Evolutionary conservation across 2,329 filamentous ascomycete genomes (phyloP).

Genomic region (Pyricularia sp.): DNA sequence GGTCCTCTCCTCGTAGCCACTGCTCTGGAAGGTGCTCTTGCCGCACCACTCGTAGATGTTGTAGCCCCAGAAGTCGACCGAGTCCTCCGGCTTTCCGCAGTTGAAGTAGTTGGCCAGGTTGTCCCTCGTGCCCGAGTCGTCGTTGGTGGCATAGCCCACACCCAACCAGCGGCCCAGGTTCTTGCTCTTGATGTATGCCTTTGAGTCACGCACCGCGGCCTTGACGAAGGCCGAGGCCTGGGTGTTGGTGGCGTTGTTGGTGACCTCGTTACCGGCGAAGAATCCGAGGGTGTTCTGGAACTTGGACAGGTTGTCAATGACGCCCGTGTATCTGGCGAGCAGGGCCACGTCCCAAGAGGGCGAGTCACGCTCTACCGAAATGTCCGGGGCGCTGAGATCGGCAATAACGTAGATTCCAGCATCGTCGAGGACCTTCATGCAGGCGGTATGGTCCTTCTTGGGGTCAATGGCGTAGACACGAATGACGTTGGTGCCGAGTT

Average conservation of each 20-base stretch:
- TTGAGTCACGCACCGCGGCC: conserved; percentile 71
- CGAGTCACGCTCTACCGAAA: conserved; percentile 60
- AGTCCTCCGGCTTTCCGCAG: conserved; percentile 48
- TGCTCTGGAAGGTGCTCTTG: conserved; percentile 43
- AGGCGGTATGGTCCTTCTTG: conserved; percentile 53
- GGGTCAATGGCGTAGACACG: conserved; percentile 72
- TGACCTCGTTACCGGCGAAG: conserved; percentile 77
- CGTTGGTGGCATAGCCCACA: conserved; percentile 73
- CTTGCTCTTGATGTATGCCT: conserved; percentile 66
- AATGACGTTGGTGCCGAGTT: conserved; percentile 64
- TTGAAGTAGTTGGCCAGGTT: conserved; percentile 68
- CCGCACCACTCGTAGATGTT: conserved; percentile 88
- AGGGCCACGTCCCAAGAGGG: conserved; percentile 61
- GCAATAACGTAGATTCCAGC: conserved; percentile 72
- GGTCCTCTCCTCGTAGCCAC: conserved; percentile 66
- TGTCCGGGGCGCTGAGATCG: conserved; percentile 60
- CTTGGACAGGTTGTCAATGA: conserved; percentile 58
- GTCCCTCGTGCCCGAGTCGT: conserved; percentile 62
- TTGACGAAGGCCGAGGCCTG: conserved; percentile 69
- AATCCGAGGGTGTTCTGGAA: conserved; percentile 74
- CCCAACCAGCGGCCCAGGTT: conserved; percentile 57
- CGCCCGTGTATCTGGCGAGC: conserved; percentile 60
- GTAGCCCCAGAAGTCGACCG: conserved; percentile 80
- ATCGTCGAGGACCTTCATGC: conserved; percentile 60
- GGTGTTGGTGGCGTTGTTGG: conserved; percentile 66